Evolutionary conservation across 2,329 filamentous ascomycete genomes (phyloP).

Genomic region (Sporothrix phasma): DNA sequence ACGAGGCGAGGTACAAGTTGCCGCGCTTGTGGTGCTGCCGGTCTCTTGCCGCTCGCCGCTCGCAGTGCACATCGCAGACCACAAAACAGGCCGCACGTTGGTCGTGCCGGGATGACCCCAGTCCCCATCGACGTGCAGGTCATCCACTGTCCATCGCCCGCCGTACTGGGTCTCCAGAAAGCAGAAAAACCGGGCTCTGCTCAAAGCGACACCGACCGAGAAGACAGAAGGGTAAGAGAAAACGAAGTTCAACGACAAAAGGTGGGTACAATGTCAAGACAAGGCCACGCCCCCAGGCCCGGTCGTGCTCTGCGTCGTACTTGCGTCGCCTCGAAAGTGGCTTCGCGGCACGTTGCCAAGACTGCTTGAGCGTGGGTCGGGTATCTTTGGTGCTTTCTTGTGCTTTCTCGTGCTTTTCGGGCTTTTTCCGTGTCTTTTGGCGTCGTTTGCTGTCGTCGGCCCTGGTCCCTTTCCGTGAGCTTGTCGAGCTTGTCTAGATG

Average conservation of each 20-base stretch:
- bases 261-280: background rate
- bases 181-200: background rate
- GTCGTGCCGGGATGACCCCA: background rate
- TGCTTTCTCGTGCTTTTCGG: too few relatives aligned
- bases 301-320: background rate
- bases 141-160: background rate
- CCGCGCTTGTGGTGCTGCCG: background rate
- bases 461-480: background rate
- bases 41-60: too few relatives aligned
- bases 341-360: slow-evolving; percentile 4
- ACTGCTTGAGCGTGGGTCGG: background rate
- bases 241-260: too few relatives aligned
- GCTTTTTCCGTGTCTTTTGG: too few relatives aligned
- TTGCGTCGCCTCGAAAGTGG: slow-evolving; percentile 2
- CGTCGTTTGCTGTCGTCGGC: background rate
- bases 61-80: background rate
- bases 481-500: background rate
- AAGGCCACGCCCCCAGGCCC: background rate
- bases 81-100: too few relatives aligned
- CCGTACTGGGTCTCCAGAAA: background rate
- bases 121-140: background rate
- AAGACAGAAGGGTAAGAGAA: background rate
- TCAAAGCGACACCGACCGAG: slow-evolving; percentile 1
- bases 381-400: too few relatives aligned
- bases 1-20: background rate